Percentiles rank a stretch among this genome's conserved stretches.
Evolutionary conservation across 257 asterid genomes (phyloP).

Genomic region (Rauvolfia tetraphylla): DNA sequence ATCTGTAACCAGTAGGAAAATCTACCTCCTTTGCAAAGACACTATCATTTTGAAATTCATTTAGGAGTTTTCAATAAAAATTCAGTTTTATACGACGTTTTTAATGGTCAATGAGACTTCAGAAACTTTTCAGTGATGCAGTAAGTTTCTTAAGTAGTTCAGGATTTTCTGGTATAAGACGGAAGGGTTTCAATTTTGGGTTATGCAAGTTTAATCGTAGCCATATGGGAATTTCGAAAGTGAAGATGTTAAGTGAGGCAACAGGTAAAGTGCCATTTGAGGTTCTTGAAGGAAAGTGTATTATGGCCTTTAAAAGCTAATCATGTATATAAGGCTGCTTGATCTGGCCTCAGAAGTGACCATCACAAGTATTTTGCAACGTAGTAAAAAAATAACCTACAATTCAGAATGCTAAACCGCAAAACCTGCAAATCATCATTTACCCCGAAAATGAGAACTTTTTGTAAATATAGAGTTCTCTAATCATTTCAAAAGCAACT

Average conservation of each 20-base stretch:
- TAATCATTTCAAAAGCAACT: too few relatives aligned
- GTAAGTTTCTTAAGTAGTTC: neutral
- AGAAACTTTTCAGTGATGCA: neutral
- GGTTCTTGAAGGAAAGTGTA: neutral
- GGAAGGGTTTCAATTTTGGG: neutral
- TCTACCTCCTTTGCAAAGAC: neutral
- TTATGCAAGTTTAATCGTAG: neutral
- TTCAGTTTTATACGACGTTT: too few relatives aligned
- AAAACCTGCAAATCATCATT: too few relatives aligned
- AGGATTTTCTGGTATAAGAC: neutral
- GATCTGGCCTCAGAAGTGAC: too few relatives aligned
- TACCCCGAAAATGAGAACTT: too few relatives aligned
- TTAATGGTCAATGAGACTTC: neutral
- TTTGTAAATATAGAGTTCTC: too few relatives aligned
- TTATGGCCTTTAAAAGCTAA: neutral
- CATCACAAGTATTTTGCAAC: too few relatives aligned
- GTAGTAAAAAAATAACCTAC: too few relatives aligned
- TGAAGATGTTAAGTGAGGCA: neutral
- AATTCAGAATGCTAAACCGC: too few relatives aligned
- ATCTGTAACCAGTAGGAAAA: neutral
- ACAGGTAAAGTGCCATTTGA: neutral
- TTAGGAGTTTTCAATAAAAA: neutral
- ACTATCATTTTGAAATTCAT: neutral
- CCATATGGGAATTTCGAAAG: neutral
- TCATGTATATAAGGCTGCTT: neutral